These are phyloP conservation scores for Penicillium sp. DNA, from an alignment of 2,329 filamentous ascomycete genomes.

Conservation along the genomic window DNA sequence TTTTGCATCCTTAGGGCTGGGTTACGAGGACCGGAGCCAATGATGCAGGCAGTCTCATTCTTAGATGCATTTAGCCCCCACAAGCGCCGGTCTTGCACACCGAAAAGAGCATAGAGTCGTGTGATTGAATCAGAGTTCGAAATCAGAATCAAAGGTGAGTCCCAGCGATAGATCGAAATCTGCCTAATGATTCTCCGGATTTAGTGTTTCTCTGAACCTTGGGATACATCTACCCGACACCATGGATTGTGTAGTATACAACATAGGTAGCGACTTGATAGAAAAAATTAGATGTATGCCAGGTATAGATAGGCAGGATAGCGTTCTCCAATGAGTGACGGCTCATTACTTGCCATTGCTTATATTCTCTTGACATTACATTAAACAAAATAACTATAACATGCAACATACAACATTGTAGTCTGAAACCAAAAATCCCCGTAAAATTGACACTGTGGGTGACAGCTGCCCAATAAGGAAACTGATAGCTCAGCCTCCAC, in stretches of 20 bases:
- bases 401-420: neutral
- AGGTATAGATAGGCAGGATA: too few relatives aligned
- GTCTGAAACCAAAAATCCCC: neutral
- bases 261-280: too few relatives aligned
- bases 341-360: neutral
- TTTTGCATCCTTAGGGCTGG: neutral
- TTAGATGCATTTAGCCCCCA: neutral
- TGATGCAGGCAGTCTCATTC: neutral
- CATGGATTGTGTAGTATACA: too few relatives aligned
- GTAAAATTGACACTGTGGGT: neutral
- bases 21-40: neutral
- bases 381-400: too few relatives aligned
- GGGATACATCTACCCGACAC: too few relatives aligned
- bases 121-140: neutral
- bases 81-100: neutral
- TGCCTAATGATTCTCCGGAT: too few relatives aligned
- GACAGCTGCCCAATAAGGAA: neutral
- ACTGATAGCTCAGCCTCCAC: neutral
- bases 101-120: neutral
- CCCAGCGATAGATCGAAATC: neutral
- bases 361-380: neutral
- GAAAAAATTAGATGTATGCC: too few relatives aligned
- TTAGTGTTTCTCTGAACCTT: too few relatives aligned
- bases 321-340: too few relatives aligned
- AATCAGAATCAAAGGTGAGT: neutral